Evolutionary conservation across 805 yeast species (phyloP), one percentile per base, ranked within the genome.

Genomic region (Wickerhamiella parazyma): DNA sequence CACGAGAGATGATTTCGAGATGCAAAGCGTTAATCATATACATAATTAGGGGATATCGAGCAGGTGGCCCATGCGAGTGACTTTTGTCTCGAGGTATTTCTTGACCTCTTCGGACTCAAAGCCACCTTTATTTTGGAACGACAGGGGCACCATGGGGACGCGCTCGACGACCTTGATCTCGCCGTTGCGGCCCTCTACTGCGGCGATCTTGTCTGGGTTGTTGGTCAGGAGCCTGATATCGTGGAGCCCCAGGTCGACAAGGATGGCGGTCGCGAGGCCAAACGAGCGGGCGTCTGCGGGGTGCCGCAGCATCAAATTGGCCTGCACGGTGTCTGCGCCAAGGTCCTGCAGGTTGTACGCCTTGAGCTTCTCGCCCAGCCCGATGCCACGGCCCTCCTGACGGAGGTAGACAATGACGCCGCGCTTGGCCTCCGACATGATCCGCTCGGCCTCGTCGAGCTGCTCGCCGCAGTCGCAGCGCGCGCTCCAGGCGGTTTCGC

Each of bases 381-480:
- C 99, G 48, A 91, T 91, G 16, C 99, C 99, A 47, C 99, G 76
- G 43, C 99, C 99, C 62, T 91, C 99, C 63, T 91, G 99, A 56
- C 99, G 75, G 50, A 91, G 67, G 59, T 91, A 91, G 2, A 91
- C 97, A 41, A 91, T 86, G 53, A 94, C 87, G 18, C 99, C 99
- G 51, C 77, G 80, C 14, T 95, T 95, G 39, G 70, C 71, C 45
- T 71, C 66, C 6, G 94, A 94, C 89, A 91, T 91, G 35, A 85
- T 62, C 49, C 93, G 71, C 7, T 96, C 98, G 1, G 97, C 97
- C 62, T 93, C 95, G 62, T 91, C 96, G 55, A 91, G 83, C 66
- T 91, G 99, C 63, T 91, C 99, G 17, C 99, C 99, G 64, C 99
- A 91, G 63, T 91, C 99, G 62, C 99, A 91, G 44, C 99, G 72